A percentile compares a stretch with the other conserved stretches of the same genome.
phyloP scores from a whole-genome alignment of 2,329 filamentous ascomycete genomes.

The Penicillium thymicola region DNA sequence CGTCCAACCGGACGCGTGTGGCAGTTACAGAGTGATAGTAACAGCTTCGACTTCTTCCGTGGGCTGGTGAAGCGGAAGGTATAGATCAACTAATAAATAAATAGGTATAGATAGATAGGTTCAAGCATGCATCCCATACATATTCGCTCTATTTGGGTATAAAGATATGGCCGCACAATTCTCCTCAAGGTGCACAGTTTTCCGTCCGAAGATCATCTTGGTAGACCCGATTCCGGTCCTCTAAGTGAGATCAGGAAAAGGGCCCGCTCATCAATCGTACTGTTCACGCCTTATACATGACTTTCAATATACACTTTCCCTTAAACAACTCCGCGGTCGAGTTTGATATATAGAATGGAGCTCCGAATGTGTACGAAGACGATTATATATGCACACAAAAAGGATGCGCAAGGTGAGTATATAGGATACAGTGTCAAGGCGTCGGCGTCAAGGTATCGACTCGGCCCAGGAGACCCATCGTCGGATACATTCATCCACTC shows the following conservation, averaged over 20 bases:
- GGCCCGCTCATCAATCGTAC: not conserved
- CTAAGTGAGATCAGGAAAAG: not conserved
- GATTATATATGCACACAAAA: too few species aligned
- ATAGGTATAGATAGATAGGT: not conserved
- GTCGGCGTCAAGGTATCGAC: constrained; percentile 1
- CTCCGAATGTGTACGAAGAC: not conserved
- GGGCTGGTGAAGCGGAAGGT: constrained; percentile 79
- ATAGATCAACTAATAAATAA: constrained; percentile 33
- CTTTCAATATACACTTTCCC: not conserved
- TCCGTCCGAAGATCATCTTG: not conserved
- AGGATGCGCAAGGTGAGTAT: not conserved
- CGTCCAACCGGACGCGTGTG: constrained; percentile 72
- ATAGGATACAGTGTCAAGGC: not conserved
- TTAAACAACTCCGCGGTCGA: too few species aligned
- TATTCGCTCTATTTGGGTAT: not conserved
- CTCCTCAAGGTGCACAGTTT: not conserved
- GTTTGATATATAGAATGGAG: not conserved
- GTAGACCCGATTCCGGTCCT: not conserved
- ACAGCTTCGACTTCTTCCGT: constrained; percentile 97
- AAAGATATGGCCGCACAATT: not conserved
- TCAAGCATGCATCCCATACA: not conserved
- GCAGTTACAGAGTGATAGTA: constrained; percentile 90
- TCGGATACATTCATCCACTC: constrained; percentile 69
- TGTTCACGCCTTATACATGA: not conserved
- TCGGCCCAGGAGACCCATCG: constrained; percentile 85